Base-by-base conservation (phyloP, 176 grass and related monocot genomes). In the Cenchrus purpureus region DNA sequence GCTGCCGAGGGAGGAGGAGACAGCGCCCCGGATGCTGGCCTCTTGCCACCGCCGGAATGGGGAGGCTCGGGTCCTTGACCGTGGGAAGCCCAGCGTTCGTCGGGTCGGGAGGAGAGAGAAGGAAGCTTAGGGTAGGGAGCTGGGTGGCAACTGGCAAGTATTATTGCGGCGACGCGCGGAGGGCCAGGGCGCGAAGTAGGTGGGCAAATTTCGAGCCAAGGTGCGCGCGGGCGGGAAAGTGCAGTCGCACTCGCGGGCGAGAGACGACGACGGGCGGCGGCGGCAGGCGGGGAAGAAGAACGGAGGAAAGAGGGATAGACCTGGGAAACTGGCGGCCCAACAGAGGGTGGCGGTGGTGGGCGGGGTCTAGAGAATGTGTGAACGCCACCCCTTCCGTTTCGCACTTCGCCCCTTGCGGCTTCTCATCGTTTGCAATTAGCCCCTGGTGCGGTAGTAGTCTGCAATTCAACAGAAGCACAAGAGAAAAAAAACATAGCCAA, bases 11-110 rank as follows among this genome's bases (percentile, higher is more conserved):
- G 43, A 5, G 2, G 12, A 50, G 13, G 15, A 20, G 31, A 34
- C 14, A 12, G 50, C 7, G 8, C n/a, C n/a, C 25, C 49, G 48
- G 2, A 32, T 16, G 12, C 29, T 29, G 28, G 29, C 29, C 19
- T 37, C 72, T 55, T 55, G 72, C 28, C 51, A 12, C 16, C 72
- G 72, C 73, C 73, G 31, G 51, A 75, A 37, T 56, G 51, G 73
- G 15, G 40, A 25, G 73, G 55, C 10, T 31, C 62, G 10, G 13
- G 12, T 15, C 31, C 63, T 37, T 34, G 25, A 16, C 31, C 0
- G 32, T 66, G 64, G 64, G 64, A 66, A 66, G 13, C 31, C 13
- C 32, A 15, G 31, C 73, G 51, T 2, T 8, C 16, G 29, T 12
- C 55, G 2, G 13, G 31, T 7, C 17, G 6, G 13, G 31, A 74